These are phyloP conservation scores for Thecaphora thlaspeos DNA, from an alignment of 1,284 basidiomycete genomes.

Conservation along the genomic window DNA sequence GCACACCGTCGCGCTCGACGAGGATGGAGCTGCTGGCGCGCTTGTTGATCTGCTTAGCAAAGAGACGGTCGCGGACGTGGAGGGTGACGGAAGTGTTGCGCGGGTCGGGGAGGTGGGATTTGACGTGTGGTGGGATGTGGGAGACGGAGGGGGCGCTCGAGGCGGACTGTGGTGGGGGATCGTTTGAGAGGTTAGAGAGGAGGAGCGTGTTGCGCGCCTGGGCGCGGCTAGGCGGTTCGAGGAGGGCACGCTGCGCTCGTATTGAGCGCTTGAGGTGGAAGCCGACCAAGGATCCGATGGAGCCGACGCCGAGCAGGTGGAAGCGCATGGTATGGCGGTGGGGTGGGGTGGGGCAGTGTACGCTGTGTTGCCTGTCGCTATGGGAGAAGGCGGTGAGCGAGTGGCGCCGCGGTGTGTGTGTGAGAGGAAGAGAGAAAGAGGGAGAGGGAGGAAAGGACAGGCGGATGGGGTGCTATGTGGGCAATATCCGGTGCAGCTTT, in stretches of 20 bases:
- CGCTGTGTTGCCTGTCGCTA: no score
- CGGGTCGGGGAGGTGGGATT: slow-evolving; percentile 28
- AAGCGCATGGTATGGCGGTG: slow-evolving; percentile 52
- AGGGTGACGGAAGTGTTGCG: slow-evolving; percentile 34
- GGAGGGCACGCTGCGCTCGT: slow-evolving; percentile 26
- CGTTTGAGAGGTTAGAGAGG: slow-evolving; percentile 18
- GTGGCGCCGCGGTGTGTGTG: no score
- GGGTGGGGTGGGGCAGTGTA: no score
- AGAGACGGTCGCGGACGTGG: slow-evolving; percentile 32
- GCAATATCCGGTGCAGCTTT: no score
- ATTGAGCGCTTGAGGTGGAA: slow-evolving; percentile 47
- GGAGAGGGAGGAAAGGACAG: no score
- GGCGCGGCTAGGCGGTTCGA: slow-evolving; percentile 2
- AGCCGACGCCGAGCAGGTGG: slow-evolving; percentile 54
- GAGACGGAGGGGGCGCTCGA: slow-evolving; percentile 1
- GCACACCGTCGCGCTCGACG: slow-evolving; percentile 39
- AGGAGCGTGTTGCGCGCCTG: slow-evolving; percentile 14
- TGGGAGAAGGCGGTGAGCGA: no score
- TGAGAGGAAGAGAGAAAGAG: no score
- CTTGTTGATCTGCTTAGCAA: slow-evolving; percentile 14
- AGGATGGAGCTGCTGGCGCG: slow-evolving; percentile 19
- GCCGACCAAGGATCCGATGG: slow-evolving; percentile 52
- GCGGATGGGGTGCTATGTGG: no score
- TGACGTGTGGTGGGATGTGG: slow-evolving; percentile 24
- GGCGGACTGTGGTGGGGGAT: no score